Base-by-base conservation (phyloP, 2,329 filamentous ascomycete genomes). In the Fusarium equiseti region DNA sequence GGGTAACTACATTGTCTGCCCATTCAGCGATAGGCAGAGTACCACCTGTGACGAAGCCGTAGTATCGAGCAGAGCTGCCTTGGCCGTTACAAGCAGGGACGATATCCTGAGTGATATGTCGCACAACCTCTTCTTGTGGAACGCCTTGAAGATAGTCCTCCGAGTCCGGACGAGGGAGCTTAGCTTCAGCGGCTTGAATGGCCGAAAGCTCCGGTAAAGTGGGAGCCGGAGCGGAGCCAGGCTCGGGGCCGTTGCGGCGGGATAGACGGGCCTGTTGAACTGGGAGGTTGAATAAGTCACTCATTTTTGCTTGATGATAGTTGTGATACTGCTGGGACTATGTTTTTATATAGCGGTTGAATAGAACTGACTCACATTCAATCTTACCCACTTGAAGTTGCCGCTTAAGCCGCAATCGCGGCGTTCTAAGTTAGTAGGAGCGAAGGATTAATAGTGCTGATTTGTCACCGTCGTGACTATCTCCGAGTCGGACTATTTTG, bases 21-120 rank as follows among this genome's bases (percentile, higher is more conserved):
- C 93, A 88, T 72, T 91, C 87, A 32, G 94, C 94, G 26, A 94
- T 89, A 8, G 94, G 93, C 0, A 95, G 92, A 10, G 87, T 85
- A 16, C 93, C 92, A 46, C 95, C 95, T 0, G 91, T 97, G 8
- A 98, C 92, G 78, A 98, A 97, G 63, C 94, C 95, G 79, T 93
- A 97, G 84, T 97, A 97, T 58, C 89, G 88, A 13, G 89, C 80
- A 45, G 87, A 89, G 44, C 87, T 85, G 71, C 89, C 90, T 75
- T 89, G 87, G 18, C 85, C 87, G 73, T 91, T 94, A 63, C 96
- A 86, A 2, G 86, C 91, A 3, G 87, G 86, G 43, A 87, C 80
- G 60, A 89, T 80, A 63, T 82, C 79, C 10, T 72, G 32, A 12
- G 82, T 73, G 38, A 89, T 81, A 76, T 89, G 86, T 15, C 75